These are phyloP conservation scores for Colletotrichum endophyticum DNA, from an alignment of 2,329 filamentous ascomycete species.

Conservation along the genomic window DNA sequence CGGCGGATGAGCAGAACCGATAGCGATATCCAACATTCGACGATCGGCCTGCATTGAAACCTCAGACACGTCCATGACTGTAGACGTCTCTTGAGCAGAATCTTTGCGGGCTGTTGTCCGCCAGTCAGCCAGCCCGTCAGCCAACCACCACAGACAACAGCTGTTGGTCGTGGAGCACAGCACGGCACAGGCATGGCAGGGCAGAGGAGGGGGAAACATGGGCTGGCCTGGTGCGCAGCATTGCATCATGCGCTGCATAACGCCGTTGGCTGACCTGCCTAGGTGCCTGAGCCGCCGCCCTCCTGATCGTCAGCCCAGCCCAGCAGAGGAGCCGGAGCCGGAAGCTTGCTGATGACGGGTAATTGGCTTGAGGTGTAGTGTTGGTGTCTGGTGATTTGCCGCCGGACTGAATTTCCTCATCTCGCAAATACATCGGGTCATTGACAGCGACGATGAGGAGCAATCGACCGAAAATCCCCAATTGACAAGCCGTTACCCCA, in stretches of 20 bases:
- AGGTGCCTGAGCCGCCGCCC: neutral
- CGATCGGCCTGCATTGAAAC: conserved; percentile 2
- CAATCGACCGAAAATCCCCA: neutral
- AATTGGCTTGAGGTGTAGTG: neutral
- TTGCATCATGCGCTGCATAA: conserved; percentile 16
- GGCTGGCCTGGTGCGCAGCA: conserved; percentile 10
- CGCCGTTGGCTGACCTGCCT: neutral
- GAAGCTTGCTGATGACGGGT: neutral
- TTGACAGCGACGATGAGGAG: neutral
- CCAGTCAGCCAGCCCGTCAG: neutral
- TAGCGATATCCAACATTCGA: neutral
- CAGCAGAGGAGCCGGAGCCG: conserved; percentile 1
- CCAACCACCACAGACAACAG: neutral
- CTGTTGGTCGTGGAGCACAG: neutral
- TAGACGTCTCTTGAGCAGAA: neutral
- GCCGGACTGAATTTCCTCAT: neutral
- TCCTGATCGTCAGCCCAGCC: neutral
- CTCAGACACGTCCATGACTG: neutral
- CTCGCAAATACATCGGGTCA: neutral
- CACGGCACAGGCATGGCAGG: neutral
- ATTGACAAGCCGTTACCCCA: conserved; percentile 2
- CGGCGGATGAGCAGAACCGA: conserved; percentile 1
- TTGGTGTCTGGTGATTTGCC: neutral
- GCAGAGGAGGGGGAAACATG: neutral
- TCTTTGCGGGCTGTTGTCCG: neutral